A percentile compares a stretch with the other conserved stretches of the same genome.
These are phyloP conservation scores for Talaromyces sp. DNA, from an alignment of 2,329 filamentous ascomycete genomes.

Conservation along the genomic window DNA sequence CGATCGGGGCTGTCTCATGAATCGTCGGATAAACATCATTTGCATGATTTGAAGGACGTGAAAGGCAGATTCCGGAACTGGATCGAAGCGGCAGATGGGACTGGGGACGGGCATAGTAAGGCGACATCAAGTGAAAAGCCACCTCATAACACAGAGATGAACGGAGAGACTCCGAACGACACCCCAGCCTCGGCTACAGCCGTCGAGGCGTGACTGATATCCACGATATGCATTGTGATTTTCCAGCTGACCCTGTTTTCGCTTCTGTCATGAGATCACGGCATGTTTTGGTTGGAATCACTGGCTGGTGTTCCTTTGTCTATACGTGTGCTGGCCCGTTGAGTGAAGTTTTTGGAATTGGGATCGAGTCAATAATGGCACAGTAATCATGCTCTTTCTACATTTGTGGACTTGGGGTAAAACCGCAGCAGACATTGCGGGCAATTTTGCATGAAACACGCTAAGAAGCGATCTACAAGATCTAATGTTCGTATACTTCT, in stretches of 20 bases:
- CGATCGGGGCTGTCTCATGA: slow-evolving; percentile 28
- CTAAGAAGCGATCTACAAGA: slow-evolving; percentile 8
- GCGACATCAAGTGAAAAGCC: slow-evolving; percentile 7
- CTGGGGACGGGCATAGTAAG: not conserved
- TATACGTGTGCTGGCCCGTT: not conserved
- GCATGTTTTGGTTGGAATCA: not conserved
- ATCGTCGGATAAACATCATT: slow-evolving; percentile 23
- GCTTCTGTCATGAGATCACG: not conserved
- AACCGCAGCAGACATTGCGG: not conserved
- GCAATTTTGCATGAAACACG: slow-evolving; percentile 1
- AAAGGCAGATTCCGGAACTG: slow-evolving; percentile 39
- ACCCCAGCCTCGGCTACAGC: not conserved
- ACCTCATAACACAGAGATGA: not conserved
- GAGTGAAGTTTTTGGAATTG: not conserved
- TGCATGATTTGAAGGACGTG: slow-evolving; percentile 40
- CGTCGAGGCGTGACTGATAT: not conserved
- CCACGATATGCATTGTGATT: not conserved
- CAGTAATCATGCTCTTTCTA: not conserved
- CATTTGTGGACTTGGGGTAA: not conserved
- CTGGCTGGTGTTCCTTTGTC: not conserved
- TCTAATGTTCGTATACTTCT: not conserved
- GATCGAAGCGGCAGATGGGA: slow-evolving; percentile 29
- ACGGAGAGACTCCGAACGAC: not conserved
- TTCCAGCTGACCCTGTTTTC: not conserved
- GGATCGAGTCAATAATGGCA: not conserved